Conservation (phyloP, 2,329 filamentous ascomycete species). For the Ramichloridium luteum region DNA sequence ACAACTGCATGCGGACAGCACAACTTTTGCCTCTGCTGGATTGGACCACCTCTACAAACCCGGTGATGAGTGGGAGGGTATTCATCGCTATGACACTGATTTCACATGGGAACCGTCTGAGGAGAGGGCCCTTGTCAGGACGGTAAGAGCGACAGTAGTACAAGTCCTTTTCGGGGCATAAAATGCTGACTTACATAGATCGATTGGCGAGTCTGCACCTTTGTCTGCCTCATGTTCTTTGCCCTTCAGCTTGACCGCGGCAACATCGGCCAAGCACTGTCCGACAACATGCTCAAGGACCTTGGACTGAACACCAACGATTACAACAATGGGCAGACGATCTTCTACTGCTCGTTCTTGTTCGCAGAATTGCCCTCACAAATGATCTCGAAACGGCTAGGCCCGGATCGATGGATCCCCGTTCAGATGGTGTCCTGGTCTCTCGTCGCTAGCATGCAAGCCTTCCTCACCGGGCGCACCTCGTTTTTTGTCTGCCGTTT, state of each 20-base stretch:
- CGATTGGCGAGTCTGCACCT: conserved; percentile 39
- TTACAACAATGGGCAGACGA: conserved; percentile 34
- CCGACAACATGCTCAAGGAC: conserved; percentile 36
- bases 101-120: conserved; percentile 46
- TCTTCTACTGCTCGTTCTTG: conserved; percentile 78
- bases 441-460: conserved; percentile 28
- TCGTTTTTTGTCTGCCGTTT: conserved; percentile 29
- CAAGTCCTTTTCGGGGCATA: no score
- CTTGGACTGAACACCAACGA: conserved; percentile 38
- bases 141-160: conserved; percentile 30
- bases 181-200: conserved; percentile 25
- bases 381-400: conserved; percentile 33
- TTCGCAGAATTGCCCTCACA: conserved; percentile 27
- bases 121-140: conserved; percentile 43
- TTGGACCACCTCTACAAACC: conserved; percentile 15
- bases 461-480: conserved; percentile 22
- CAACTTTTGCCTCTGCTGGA: conserved; percentile 10
- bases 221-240: conserved; percentile 44
- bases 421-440: conserved; percentile 30
- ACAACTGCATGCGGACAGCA: conserved; percentile 8
- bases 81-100: conserved; percentile 46
- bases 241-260: conserved; percentile 44
- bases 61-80: conserved; percentile 39
- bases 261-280: conserved; percentile 43
- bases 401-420: conserved; percentile 35